These are phyloP conservation scores for Cladophialophora yegresii DNA, from an alignment of 2,329 filamentous ascomycete species.

Conservation along the genomic window DNA sequence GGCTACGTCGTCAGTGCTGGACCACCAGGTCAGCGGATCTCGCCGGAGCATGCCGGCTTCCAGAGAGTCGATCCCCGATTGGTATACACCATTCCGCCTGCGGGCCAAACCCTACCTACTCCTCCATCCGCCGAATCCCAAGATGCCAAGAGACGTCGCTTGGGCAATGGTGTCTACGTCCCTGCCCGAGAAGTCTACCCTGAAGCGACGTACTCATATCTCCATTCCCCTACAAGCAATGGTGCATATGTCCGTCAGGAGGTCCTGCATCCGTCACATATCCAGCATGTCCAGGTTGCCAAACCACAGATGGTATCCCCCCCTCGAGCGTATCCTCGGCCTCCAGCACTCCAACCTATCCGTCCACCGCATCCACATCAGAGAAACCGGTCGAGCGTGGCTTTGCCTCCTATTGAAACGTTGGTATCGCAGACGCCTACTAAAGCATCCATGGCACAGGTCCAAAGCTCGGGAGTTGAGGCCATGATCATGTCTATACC, in stretches of 20 bases:
- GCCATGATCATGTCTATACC: constrained; percentile 75
- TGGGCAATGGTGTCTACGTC: constrained; percentile 48
- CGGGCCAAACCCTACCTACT: constrained; percentile 26
- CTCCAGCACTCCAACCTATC: constrained; percentile 36
- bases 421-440: constrained; percentile 35
- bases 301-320: constrained; percentile 35
- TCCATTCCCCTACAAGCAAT: constrained; percentile 44
- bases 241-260: constrained; percentile 36
- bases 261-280: constrained; percentile 16
- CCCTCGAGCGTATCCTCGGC: constrained; percentile 28
- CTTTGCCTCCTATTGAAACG: constrained; percentile 57
- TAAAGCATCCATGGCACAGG: constrained; percentile 30
- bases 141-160: constrained; percentile 65
- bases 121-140: constrained; percentile 39
- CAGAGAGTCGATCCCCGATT: constrained; percentile 34
- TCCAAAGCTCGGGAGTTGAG: constrained; percentile 50
- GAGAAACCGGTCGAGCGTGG: constrained; percentile 50
- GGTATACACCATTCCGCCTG: constrained; percentile 28
- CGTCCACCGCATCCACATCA: constrained; percentile 45
- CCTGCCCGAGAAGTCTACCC: constrained; percentile 45
- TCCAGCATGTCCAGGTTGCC: constrained; percentile 18
- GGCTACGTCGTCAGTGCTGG: constrained; percentile 27
- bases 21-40: constrained; percentile 25
- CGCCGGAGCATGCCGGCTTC: constrained; percentile 25
- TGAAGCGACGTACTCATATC: constrained; percentile 26